Conservation (phyloP, 2,329 filamentous ascomycete genomes). For the Claviceps capensis region DNA sequence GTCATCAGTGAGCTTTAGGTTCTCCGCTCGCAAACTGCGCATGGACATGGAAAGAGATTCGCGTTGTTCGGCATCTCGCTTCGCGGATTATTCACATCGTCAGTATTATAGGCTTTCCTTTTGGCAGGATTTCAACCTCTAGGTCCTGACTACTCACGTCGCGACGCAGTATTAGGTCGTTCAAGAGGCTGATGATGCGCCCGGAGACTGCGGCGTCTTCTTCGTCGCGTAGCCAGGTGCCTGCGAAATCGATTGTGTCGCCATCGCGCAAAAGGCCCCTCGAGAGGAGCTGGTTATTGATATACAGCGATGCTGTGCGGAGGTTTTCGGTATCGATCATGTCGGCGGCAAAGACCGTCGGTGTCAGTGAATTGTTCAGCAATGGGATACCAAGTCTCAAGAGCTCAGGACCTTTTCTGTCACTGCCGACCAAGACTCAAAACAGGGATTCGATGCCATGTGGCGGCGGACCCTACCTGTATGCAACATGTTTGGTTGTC, state of each 20-base stretch:
- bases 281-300: conserved; percentile 58
- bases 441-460: conserved; percentile 3
- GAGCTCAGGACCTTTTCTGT: neutral
- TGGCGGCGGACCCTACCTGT: neutral
- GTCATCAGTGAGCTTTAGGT: conserved; percentile 58
- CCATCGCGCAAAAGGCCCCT: conserved; percentile 53
- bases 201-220: conserved; percentile 54
- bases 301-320: conserved; percentile 54
- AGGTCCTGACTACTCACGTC: conserved; percentile 45
- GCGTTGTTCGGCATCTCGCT: conserved; percentile 82
- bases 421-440: neutral
- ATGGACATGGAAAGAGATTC: conserved; percentile 72
- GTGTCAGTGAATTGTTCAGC: neutral
- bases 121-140: no score
- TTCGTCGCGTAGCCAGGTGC: conserved; percentile 48
- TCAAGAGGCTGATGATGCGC: conserved; percentile 80
- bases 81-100: conserved; percentile 1
- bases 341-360: conserved; percentile 7
- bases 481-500: conserved; percentile 16
- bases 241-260: conserved; percentile 69
- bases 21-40: conserved; percentile 60
- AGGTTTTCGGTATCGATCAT: conserved; percentile 50
- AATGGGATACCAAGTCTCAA: neutral
- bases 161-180: conserved; percentile 79
- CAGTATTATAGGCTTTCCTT: no score